These are phyloP conservation scores for Phialemonium atrogriseum DNA, from an alignment of 2,329 filamentous ascomycete species.

Conservation along the genomic window DNA sequence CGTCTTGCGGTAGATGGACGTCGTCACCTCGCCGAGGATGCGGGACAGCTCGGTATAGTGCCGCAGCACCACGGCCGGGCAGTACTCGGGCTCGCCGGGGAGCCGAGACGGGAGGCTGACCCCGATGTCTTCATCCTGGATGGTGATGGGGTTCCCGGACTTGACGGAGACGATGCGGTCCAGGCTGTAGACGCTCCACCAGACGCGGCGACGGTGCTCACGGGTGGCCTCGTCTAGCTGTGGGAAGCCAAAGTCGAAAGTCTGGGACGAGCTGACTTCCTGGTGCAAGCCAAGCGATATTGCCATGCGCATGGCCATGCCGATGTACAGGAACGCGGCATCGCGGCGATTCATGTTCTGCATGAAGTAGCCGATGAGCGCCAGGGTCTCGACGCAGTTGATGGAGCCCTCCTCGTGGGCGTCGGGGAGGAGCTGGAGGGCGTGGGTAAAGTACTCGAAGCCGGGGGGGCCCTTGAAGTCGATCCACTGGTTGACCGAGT, in stretches of 20 bases:
- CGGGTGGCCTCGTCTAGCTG: conserved; percentile 28
- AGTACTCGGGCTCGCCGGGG: conserved; percentile 28
- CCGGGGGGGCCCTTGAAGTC: conserved; percentile 44
- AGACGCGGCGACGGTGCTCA: conserved; percentile 42
- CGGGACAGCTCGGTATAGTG: conserved; percentile 45
- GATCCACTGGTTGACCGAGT: conserved; percentile 48
- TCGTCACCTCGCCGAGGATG: conserved; percentile 39
- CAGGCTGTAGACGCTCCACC: conserved; percentile 50
- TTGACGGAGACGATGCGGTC: conserved; percentile 45
- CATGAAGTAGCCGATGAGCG: conserved; percentile 47
- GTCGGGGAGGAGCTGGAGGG: conserved; percentile 42
- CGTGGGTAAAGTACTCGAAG: conserved; percentile 45
- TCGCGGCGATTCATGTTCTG: conserved; percentile 48
- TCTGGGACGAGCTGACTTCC: conserved; percentile 30
- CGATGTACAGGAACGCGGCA: conserved; percentile 46
- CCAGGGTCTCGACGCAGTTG: conserved; percentile 45
- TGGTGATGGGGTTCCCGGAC: conserved; percentile 44
- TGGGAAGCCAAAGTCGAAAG: background rate
- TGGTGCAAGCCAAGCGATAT: conserved; percentile 48
- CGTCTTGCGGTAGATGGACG: conserved; percentile 39
- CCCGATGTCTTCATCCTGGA: conserved; percentile 45
- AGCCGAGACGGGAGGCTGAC: conserved; percentile 27
- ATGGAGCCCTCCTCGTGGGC: conserved; percentile 47
- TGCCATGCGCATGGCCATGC: conserved; percentile 47
- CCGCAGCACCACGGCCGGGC: conserved; percentile 37